Conservation (phyloP, 2,329 filamentous ascomycete genomes). For the Atkinsonella hypoxylon region DNA sequence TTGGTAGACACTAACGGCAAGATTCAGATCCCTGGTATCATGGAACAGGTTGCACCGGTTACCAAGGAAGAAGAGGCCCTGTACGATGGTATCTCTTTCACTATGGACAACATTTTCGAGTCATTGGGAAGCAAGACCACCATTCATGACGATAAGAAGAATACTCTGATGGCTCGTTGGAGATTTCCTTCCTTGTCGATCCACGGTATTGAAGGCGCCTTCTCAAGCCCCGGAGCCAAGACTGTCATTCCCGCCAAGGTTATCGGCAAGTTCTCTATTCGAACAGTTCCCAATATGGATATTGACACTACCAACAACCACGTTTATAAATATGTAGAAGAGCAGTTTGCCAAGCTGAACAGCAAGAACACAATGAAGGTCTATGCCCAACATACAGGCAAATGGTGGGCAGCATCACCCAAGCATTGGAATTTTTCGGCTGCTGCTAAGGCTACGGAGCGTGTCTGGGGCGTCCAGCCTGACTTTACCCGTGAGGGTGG, state of each 20-base stretch:
- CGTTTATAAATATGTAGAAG: conserved; percentile 73
- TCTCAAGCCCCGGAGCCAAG: conserved; percentile 87
- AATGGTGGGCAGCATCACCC: conserved; percentile 97
- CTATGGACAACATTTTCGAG: conserved; percentile 90
- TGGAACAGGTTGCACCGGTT: conserved; percentile 82
- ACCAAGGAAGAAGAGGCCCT: conserved; percentile 75
- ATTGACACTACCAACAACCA: conserved; percentile 76
- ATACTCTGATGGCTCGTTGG: conserved; percentile 92
- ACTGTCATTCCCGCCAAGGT: conserved; percentile 98
- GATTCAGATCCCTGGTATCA: conserved; percentile 88
- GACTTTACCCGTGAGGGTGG: conserved; percentile 96
- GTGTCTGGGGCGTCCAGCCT: conserved; percentile 85
- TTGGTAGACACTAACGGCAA: conserved; percentile 85
- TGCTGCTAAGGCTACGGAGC: conserved; percentile 88
- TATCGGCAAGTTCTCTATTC: conserved; percentile 94
- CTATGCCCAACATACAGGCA: conserved; percentile 76
- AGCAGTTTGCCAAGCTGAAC: conserved; percentile 72
- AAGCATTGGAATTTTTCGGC: conserved; percentile 99
- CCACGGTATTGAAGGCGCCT: conserved; percentile 91
- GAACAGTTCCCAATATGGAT: conserved; percentile 96
- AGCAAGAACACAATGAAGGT: conserved; percentile 88
- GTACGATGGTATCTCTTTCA: conserved; percentile 87
- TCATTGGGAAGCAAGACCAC: conserved; percentile 80
- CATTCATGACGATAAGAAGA: conserved; percentile 80
- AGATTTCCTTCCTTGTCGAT: conserved; percentile 86